Evolutionary conservation across 257 asterid species (phyloP).

Genomic region (Paulownia fortunei): DNA sequence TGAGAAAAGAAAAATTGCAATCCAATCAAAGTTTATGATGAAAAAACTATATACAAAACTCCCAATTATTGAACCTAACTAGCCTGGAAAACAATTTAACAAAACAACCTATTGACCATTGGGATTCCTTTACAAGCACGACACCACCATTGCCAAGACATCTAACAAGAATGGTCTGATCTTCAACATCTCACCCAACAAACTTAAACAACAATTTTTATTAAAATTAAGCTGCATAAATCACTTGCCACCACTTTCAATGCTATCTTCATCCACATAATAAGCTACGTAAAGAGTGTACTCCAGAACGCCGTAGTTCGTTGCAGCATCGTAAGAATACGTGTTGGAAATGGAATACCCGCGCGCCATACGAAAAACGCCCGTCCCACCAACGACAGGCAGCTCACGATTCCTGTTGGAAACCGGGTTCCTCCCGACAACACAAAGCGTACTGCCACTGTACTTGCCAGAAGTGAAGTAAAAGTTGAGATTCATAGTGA

Average conservation of each 20-base stretch:
- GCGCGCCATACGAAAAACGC: constrained; percentile 33
- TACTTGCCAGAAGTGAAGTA: constrained; percentile 24
- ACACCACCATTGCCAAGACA: too few species aligned
- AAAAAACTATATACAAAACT: too few species aligned
- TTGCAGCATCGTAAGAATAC: constrained; percentile 13
- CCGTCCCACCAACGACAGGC: constrained; percentile 43
- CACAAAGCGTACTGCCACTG: constrained; percentile 28
- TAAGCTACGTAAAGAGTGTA: constrained; percentile 39
- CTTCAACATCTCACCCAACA: too few species aligned
- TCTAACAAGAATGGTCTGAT: too few species aligned
- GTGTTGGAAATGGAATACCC: constrained; percentile 38
- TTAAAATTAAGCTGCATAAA: background rate
- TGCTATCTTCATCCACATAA: background rate
- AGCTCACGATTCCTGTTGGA: constrained; percentile 29
- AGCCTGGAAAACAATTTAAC: too few species aligned
- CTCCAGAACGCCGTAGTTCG: constrained; percentile 32
- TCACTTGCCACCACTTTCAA: background rate
- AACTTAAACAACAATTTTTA: too few species aligned
- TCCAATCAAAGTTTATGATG: too few species aligned
- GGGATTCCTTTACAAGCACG: too few species aligned
- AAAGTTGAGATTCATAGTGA: constrained; percentile 35
- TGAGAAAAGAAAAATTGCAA: too few species aligned
- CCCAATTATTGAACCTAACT: too few species aligned
- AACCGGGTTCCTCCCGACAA: constrained; percentile 37
- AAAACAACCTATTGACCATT: too few species aligned